A percentile compares a stretch with the other conserved stretches of the same genome.
These are phyloP conservation scores for Mrakia frigida DNA, from an alignment of 768 basidiomycete species.

Conservation along the genomic window DNA sequence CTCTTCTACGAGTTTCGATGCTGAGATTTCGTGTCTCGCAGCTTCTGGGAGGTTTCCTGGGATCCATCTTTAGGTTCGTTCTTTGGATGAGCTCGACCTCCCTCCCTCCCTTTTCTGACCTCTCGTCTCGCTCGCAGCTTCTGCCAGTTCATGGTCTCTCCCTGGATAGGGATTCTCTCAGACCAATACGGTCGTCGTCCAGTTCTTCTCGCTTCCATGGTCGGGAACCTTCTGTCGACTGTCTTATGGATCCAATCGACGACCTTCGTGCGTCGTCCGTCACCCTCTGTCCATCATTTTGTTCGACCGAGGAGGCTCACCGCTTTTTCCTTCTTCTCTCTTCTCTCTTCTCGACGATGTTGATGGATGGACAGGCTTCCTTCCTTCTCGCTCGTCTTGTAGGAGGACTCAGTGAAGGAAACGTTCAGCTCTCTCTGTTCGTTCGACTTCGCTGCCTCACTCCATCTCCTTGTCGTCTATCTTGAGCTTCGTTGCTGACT, in stretches of 20 bases:
- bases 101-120: slow-evolving; percentile 33
- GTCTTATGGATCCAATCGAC: slow-evolving; percentile 76
- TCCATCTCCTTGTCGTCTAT: not conserved
- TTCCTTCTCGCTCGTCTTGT: slow-evolving; percentile 85
- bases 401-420: slow-evolving; percentile 92
- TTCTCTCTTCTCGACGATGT: not conserved
- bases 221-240: slow-evolving; percentile 89
- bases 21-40: not conserved
- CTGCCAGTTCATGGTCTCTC: slow-evolving; percentile 66
- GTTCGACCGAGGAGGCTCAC: too few relatives aligned
- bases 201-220: slow-evolving; percentile 78
- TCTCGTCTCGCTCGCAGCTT: slow-evolving; percentile 36
- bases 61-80: slow-evolving; percentile 28
- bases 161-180: slow-evolving; percentile 72
- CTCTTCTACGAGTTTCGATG: not conserved
- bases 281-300: not conserved
- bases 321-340: not conserved
- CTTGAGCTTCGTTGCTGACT: not conserved
- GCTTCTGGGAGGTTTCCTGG: slow-evolving; percentile 59
- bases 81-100: not conserved
- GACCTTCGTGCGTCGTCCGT: slow-evolving; percentile 54
- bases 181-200: slow-evolving; percentile 85
- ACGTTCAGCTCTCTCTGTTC: slow-evolving; percentile 91
- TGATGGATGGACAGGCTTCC: slow-evolving; percentile 48
- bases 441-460: slow-evolving; percentile 40